These are phyloP conservation scores for Myxozyma sirexii DNA, from an alignment of 805 yeast genomes.

Conservation along the genomic window DNA sequence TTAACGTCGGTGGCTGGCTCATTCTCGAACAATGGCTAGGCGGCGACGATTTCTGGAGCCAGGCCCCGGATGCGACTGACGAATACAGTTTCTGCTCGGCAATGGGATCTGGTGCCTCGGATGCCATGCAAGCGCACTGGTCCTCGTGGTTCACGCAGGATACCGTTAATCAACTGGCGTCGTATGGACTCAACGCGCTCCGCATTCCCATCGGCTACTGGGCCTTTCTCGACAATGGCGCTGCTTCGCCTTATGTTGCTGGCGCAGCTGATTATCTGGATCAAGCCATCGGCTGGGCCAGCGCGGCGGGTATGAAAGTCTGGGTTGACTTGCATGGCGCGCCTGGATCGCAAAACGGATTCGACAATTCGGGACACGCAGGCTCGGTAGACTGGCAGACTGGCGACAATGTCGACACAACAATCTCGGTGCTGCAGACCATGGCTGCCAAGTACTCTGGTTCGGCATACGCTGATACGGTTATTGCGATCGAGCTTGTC, in stretches of 20 bases:
- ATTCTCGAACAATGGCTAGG: slow-evolving; percentile 58
- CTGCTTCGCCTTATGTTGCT: slow-evolving; percentile 78
- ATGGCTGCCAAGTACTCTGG: slow-evolving; percentile 68
- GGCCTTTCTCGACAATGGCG: slow-evolving; percentile 58
- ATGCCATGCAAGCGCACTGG: slow-evolving; percentile 72
- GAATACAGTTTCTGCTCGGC: slow-evolving; percentile 68
- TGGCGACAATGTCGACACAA: slow-evolving; percentile 54
- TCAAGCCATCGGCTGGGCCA: slow-evolving; percentile 76
- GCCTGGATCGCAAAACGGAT: slow-evolving; percentile 97
- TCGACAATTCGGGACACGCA: slow-evolving; percentile 88
- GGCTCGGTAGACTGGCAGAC: slow-evolving; percentile 60
- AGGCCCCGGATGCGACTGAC: slow-evolving; percentile 79
- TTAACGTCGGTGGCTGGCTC: slow-evolving; percentile 89
- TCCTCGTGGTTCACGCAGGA: slow-evolving; percentile 68
- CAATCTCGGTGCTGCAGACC: slow-evolving; percentile 57
- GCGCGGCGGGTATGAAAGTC: slow-evolving; percentile 61
- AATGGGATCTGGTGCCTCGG: slow-evolving; percentile 63
- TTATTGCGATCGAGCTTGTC: slow-evolving; percentile 79
- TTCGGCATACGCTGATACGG: slow-evolving; percentile 64
- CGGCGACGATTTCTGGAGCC: slow-evolving; percentile 56
- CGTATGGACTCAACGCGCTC: slow-evolving; percentile 74
- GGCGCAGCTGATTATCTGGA: slow-evolving; percentile 79
- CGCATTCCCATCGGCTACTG: slow-evolving; percentile 93
- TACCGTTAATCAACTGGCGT: slow-evolving; percentile 63
- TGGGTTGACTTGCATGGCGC: slow-evolving; percentile 96